Percentiles rank a stretch among this genome's conserved stretches.
phyloP scores from a whole-genome alignment of 306 rosid species.

The Corylus avellana region DNA sequence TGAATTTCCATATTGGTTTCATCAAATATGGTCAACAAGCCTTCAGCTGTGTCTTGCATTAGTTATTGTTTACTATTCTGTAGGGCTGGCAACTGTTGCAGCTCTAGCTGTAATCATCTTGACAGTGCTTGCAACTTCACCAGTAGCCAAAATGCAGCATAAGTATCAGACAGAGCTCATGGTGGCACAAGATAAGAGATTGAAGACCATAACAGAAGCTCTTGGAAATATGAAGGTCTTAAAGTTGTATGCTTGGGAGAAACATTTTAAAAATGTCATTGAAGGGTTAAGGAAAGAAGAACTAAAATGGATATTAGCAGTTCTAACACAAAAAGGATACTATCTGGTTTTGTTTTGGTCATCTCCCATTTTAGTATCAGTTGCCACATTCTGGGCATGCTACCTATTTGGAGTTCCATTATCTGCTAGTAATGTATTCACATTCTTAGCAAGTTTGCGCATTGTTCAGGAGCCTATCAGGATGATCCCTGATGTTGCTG shows the following conservation, averaged over 20 bases:
- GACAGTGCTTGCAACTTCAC: constrained; percentile 19
- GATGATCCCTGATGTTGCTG: constrained; percentile 28
- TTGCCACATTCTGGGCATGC: constrained; percentile 33
- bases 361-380: constrained; percentile 29
- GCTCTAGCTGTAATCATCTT: constrained; percentile 27
- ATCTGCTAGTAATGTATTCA: constrained; percentile 26
- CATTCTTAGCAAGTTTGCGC: constrained; percentile 35
- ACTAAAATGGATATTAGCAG: constrained; percentile 8
- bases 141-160: constrained; percentile 31
- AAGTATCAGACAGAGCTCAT: constrained; percentile 26
- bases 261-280: constrained; percentile 22
- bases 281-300: constrained; percentile 30
- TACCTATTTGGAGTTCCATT: constrained; percentile 31
- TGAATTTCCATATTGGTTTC: constrained; percentile 24
- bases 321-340: constrained; percentile 20
- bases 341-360: constrained; percentile 28
- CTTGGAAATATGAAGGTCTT: constrained; percentile 37
- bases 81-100: constrained; percentile 31
- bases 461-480: constrained; percentile 38
- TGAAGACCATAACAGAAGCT: constrained; percentile 31
- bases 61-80: constrained; percentile 23
- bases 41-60: constrained; percentile 31
- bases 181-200: constrained; percentile 28
- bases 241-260: constrained; percentile 44
- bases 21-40: constrained; percentile 34